Percentiles rank a stretch among this genome's conserved stretches.
phyloP scores from a whole-genome alignment of 1,139 yeast species.

The Candida tetrigidarum region DNA sequence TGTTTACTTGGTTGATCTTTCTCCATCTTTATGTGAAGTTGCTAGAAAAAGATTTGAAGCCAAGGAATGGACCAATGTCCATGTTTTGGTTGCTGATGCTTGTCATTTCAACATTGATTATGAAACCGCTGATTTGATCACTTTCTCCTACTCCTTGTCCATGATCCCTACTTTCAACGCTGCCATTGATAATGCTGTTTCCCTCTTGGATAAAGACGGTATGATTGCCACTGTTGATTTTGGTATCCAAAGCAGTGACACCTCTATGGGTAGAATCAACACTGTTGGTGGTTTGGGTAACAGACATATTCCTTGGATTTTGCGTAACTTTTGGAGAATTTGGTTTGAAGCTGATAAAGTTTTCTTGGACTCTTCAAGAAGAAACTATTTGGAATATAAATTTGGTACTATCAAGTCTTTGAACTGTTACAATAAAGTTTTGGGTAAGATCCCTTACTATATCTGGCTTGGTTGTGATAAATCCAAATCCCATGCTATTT shows the following conservation, averaged over 20 bases:
- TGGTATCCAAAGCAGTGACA: conserved; percentile 72
- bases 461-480: conserved; percentile 85
- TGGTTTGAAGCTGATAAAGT: conserved; percentile 91
- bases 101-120: conserved; percentile 62
- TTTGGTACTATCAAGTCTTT: conserved; percentile 80
- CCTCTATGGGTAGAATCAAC: conserved; percentile 69
- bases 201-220: conserved; percentile 58
- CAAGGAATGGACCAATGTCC: conserved; percentile 64
- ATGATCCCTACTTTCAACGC: conserved; percentile 87
- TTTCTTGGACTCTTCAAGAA: conserved; percentile 75
- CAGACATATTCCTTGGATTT: conserved; percentile 76
- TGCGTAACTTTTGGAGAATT: conserved; percentile 80
- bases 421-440: conserved; percentile 61
- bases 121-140: conserved; percentile 59
- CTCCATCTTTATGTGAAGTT: conserved; percentile 75
- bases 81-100: conserved; percentile 75
- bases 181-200: conserved; percentile 71
- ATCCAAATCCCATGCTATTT: conserved; percentile 58
- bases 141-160: conserved; percentile 78
- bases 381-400: conserved; percentile 80
- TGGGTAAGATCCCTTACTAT: conserved; percentile 81
- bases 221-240: conserved; percentile 76
- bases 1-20: conserved; percentile 72
- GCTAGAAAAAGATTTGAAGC: conserved; percentile 61
- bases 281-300: conserved; percentile 74